Evolutionary conservation across 768 basidiomycete species (phyloP).

Genomic region (Agrocybe pediades): DNA sequence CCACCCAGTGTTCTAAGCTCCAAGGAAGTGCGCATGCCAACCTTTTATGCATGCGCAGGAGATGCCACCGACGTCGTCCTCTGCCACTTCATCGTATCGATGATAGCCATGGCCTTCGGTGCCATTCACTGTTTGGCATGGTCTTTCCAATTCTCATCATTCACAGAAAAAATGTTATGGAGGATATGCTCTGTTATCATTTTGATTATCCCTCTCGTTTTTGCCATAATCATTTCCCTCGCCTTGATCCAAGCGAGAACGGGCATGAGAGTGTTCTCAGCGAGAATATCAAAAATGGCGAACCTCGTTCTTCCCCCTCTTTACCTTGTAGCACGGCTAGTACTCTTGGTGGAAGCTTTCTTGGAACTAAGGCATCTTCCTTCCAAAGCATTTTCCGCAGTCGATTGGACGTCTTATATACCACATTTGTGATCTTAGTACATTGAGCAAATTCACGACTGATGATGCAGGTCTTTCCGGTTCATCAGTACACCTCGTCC

Average conservation of each 20-base stretch:
- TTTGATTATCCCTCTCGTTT: background rate
- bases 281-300: background rate
- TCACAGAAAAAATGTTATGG: background rate
- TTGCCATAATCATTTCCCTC: background rate
- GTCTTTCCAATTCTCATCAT: background rate
- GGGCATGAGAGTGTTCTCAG: background rate
- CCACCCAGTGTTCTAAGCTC: background rate
- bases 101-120: background rate
- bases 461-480: too few relatives aligned
- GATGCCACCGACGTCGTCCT: background rate
- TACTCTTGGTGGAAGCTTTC: background rate
- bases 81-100: background rate
- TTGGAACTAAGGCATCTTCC: background rate
- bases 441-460: too few relatives aligned
- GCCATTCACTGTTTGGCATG: constrained; percentile 1
- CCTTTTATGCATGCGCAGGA: background rate
- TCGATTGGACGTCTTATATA: constrained; percentile 4
- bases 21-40: background rate
- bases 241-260: background rate
- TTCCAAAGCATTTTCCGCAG: background rate
- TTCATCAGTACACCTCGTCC: constrained; percentile 11
- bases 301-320: background rate
- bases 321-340: background rate
- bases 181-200: background rate
- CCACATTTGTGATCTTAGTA: constrained; percentile 30